These are phyloP conservation scores for Calophaca sinica DNA, from an alignment of 306 rosid species.

Conservation along the genomic window DNA sequence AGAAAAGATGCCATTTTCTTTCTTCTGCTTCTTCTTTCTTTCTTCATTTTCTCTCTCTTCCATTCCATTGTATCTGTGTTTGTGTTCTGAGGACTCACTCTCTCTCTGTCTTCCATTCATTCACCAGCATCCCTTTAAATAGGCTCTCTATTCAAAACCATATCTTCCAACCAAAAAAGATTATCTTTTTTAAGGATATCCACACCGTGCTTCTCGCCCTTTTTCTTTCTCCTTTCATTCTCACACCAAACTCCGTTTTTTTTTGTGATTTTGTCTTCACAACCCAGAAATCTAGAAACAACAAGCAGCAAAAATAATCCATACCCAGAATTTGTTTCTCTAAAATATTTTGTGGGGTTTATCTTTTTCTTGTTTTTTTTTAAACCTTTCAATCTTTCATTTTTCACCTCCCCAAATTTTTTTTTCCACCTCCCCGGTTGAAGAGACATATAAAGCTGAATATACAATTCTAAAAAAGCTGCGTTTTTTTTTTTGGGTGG, in stretches of 20 bases:
- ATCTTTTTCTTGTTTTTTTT: neutral
- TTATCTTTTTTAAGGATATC: constrained; percentile 41
- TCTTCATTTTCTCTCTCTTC: constrained; percentile 36
- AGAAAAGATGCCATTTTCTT: constrained; percentile 46
- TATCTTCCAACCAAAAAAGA: constrained; percentile 43
- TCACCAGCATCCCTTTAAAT: constrained; percentile 45
- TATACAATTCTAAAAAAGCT: constrained; percentile 23
- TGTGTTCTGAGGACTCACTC: constrained; percentile 14
- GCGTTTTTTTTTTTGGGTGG: constrained; percentile 3
- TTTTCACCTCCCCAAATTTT: too few relatives aligned
- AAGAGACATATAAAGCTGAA: constrained; percentile 20
- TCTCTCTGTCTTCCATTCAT: constrained; percentile 45
- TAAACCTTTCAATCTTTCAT: neutral
- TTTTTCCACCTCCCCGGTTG: constrained; percentile 20
- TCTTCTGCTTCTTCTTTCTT: constrained; percentile 17
- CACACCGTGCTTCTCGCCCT: constrained; percentile 37
- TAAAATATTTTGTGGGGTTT: constrained; percentile 48
- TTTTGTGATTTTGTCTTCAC: constrained; percentile 31
- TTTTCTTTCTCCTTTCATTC: constrained; percentile 25
- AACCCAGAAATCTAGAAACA: constrained; percentile 54
- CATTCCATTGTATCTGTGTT: constrained; percentile 11
- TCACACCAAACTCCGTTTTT: constrained; percentile 39
- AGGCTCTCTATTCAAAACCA: constrained; percentile 52
- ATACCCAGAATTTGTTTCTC: constrained; percentile 40
- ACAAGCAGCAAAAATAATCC: constrained; percentile 39